Evolutionary conservation across 495 filamentous ascomycete genomes (phyloP), one percentile per base, ranked within the genome.

Genomic region (Arthonia radiata): DNA sequence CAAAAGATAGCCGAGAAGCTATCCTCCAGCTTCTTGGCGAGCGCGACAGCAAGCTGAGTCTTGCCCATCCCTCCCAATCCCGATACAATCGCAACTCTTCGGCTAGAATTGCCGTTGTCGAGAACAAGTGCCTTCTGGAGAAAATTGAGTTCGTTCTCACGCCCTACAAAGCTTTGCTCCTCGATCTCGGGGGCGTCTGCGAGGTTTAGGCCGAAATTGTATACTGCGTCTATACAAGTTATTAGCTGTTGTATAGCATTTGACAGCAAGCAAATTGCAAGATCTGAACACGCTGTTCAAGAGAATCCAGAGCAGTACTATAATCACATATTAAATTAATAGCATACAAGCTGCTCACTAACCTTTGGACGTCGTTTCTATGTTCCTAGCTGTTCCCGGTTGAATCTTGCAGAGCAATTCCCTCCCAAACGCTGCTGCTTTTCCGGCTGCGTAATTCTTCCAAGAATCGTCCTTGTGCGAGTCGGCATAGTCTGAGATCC

Each of bases 401-500:
- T n/a, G n/a, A n/a, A n/a, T n/a, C n/a, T n/a, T n/a, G n/a, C n/a
- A n/a, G n/a, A n/a, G n/a, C n/a, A n/a, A n/a, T n/a, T n/a, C n/a
- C n/a, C n/a, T n/a, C 4, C 36, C 29, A 18, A 30, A 37, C 10
- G 41, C 41, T 14, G 43, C 43, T 4, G 38, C 43, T 8, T 34
- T 29, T 11, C 27, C 32, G 17, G 41, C 41, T 2, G 32, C 33
- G 22, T 39, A 37, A 5, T 13, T 10, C 10, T 38, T 33, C 39
- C 39, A 44, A 13, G 28, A 15, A 10, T 44, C 33, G 18, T 36
- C 39, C 29, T 43, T 46, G 32, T 46, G 42, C 8, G 40, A 29
- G 28, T 46, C 42, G 0, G 40, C 31, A 30, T 47, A 44, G 31
- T 47, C 41, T 23, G 29, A 39, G 4, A 47, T 42, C n/a, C 41